phyloP scores from a whole-genome alignment of 2,329 filamentous ascomycete genomes.

The Trichoderma breve region DNA sequence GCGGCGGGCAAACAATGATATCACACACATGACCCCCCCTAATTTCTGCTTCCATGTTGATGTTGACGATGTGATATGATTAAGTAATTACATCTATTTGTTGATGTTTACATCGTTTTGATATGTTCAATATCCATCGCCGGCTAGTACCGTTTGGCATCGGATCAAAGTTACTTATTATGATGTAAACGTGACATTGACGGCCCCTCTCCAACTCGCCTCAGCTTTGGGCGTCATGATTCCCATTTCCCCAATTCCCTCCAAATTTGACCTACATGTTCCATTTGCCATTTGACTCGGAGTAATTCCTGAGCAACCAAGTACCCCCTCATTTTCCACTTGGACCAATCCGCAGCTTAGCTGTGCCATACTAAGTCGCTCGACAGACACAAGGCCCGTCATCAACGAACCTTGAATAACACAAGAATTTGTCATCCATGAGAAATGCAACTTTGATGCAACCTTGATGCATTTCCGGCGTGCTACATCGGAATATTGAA shows the following conservation, averaged over 20 bases:
- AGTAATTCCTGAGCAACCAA: background rate
- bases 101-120: background rate
- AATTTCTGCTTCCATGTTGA: background rate
- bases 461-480: background rate
- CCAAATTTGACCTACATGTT: background rate
- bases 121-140: background rate
- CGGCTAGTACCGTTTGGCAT: slow-evolving; percentile 7
- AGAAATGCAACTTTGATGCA: background rate
- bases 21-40: background rate
- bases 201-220: background rate
- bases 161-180: background rate
- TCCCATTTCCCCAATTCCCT: background rate
- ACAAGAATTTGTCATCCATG: slow-evolving; percentile 8
- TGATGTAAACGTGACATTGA: slow-evolving; percentile 18
- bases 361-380: background rate
- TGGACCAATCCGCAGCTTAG: background rate
- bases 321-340: background rate
- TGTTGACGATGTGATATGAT: background rate
- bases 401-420: background rate
- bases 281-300: background rate
- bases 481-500: background rate
- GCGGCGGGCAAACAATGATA: background rate
- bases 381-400: background rate
- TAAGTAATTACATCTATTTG: background rate
- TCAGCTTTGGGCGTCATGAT: background rate